A percentile compares a stretch with the other conserved stretches of the same genome.
These are phyloP conservation scores for Tilletia caries DNA, from an alignment of 1,284 basidiomycete genomes.

Conservation along the genomic window DNA sequence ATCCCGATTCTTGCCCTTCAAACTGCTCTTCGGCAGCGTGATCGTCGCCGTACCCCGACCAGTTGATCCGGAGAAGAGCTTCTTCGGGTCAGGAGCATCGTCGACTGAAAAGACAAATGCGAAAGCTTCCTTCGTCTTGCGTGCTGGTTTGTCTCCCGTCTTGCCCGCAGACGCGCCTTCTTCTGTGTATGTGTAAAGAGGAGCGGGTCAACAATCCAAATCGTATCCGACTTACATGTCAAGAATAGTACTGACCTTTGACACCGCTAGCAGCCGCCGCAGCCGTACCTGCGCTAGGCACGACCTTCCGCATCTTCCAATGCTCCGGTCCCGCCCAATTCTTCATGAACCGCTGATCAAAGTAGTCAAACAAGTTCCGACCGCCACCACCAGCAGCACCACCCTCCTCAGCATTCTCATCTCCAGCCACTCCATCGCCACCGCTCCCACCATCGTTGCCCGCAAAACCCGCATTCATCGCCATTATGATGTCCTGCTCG, in stretches of 20 bases:
- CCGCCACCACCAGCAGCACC: slow-evolving; percentile 22
- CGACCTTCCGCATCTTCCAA: slow-evolving; percentile 71
- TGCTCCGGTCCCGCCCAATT: slow-evolving; percentile 99
- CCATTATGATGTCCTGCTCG: slow-evolving; percentile 75
- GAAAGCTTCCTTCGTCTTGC: slow-evolving; percentile 66
- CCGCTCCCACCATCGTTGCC: not conserved
- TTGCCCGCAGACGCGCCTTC: not conserved
- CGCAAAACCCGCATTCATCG: slow-evolving; percentile 58
- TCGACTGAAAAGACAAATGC: slow-evolving; percentile 79
- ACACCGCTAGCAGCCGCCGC: not conserved
- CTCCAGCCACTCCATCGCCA: slow-evolving; percentile 61
- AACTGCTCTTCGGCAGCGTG: slow-evolving; percentile 57
- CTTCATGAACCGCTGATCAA: slow-evolving; percentile 82
- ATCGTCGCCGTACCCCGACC: slow-evolving; percentile 45
- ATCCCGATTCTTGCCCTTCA: slow-evolving; percentile 54
- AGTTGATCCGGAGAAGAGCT: slow-evolving; percentile 65
- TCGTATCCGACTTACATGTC: too few species aligned
- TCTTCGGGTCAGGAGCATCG: slow-evolving; percentile 63
- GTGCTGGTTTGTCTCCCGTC: not conserved
- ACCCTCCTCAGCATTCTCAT: not conserved
- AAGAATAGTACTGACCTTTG: slow-evolving; percentile 20
- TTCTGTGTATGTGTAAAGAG: not conserved
- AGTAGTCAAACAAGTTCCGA: slow-evolving; percentile 71
- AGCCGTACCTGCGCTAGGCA: not conserved
- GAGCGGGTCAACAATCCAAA: too few species aligned